phyloP scores from a whole-genome alignment of 345 rosid genomes.

The Litchi chinensis region DNA sequence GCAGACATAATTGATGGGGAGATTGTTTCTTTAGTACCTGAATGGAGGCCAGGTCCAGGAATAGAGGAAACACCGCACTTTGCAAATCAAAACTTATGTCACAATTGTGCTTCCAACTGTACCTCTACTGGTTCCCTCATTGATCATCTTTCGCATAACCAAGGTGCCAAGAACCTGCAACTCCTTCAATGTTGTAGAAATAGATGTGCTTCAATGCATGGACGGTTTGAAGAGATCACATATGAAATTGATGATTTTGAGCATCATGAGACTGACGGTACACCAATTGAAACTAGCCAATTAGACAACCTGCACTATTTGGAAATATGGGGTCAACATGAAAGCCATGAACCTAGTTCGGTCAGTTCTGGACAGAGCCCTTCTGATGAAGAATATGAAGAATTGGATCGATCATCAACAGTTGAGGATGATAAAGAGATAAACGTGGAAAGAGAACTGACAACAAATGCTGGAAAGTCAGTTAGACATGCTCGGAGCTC shows the following conservation, averaged over 20 bases:
- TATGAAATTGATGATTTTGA: conserved; percentile 53
- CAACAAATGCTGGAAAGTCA: conserved; percentile 32
- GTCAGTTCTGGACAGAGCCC: conserved; percentile 53
- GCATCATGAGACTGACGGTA: conserved; percentile 35
- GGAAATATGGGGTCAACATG: conserved; percentile 73
- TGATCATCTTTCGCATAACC: conserved; percentile 50
- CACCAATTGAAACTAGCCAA: conserved; percentile 29
- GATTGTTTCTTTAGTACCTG: conserved; percentile 76
- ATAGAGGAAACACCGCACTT: conserved; percentile 61
- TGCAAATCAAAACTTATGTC: conserved; percentile 56
- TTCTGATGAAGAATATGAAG: conserved; percentile 62
- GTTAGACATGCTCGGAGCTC: conserved; percentile 33
- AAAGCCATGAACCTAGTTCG: conserved; percentile 72
- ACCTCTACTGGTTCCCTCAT: conserved; percentile 70
- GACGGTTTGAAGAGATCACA: conserved; percentile 81
- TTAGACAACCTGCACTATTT: conserved; percentile 35
- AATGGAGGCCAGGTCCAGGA: conserved; percentile 75
- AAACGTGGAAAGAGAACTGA: conserved; percentile 29
- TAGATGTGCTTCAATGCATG: conserved; percentile 78
- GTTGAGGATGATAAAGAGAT: conserved; percentile 23
- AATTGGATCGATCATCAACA: conserved; percentile 30
- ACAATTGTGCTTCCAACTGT: conserved; percentile 62
- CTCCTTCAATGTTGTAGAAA: conserved; percentile 53
- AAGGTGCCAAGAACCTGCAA: conserved; percentile 33
- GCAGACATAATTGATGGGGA: conserved; percentile 91